Conservation (phyloP, 306 rosid genomes). For the Boehmeria nivea region DNA sequence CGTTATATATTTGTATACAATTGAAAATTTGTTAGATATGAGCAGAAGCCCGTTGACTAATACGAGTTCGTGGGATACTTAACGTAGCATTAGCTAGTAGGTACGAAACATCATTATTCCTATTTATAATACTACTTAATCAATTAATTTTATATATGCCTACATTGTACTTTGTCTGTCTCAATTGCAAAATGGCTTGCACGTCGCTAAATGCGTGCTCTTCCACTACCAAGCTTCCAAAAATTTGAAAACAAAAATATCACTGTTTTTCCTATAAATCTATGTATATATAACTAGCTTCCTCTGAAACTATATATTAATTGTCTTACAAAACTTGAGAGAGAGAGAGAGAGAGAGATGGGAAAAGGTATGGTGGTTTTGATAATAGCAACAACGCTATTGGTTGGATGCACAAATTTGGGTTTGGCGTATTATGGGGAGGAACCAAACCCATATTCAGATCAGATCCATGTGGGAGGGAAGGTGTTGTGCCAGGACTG, state of each 20-base stretch:
- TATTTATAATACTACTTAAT: too few relatives aligned
- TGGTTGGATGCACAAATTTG: conserved; percentile 28
- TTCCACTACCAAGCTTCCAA: conserved; percentile 30
- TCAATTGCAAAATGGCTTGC: conserved; percentile 43
- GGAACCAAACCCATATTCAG: conserved; percentile 15
- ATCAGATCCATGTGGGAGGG: conserved; percentile 47
- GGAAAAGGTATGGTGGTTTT: conserved; percentile 24
- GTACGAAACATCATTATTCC: too few relatives aligned
- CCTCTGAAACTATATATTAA: conserved; percentile 1
- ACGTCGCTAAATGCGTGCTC: conserved; percentile 40
- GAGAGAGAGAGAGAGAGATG: background rate
- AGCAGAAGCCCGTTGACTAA: too few relatives aligned
- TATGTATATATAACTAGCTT: conserved; percentile 1
- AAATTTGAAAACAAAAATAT: too few relatives aligned
- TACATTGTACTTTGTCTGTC: too few relatives aligned
- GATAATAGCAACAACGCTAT: conserved; percentile 26
- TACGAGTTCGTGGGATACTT: too few relatives aligned
- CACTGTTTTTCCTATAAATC: background rate
- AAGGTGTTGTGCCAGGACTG: conserved; percentile 89
- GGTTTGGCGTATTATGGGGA: conserved; percentile 14
- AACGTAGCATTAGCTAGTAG: too few relatives aligned
- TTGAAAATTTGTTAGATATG: too few relatives aligned
- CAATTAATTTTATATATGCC: background rate
- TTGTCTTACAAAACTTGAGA: background rate
- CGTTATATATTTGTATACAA: too few relatives aligned